Percentiles rank a stretch among this genome's conserved stretches.
These are phyloP conservation scores for Monilinia fructigena DNA, from an alignment of 2,329 filamentous ascomycete species.

Conservation along the genomic window DNA sequence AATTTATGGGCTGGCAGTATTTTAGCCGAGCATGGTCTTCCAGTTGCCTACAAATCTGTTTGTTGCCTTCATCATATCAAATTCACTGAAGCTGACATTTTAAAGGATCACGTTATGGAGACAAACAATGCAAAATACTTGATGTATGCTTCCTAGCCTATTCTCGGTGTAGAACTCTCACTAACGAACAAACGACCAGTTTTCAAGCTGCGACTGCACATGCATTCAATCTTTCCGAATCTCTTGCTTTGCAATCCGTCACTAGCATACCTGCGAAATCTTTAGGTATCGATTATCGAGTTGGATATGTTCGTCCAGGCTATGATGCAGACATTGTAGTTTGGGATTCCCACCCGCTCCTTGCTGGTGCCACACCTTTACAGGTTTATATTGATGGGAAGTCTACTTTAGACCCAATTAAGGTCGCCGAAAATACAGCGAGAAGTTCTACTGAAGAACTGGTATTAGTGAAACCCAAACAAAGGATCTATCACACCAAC, in stretches of 20 bases:
- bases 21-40: slow-evolving; percentile 44
- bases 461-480: slow-evolving; percentile 21
- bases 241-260: slow-evolving; percentile 46
- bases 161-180: not conserved
- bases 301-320: slow-evolving; percentile 47
- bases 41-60: slow-evolving; percentile 47
- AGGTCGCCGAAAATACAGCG: slow-evolving; percentile 38
- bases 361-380: slow-evolving; percentile 46
- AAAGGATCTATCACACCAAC: slow-evolving; percentile 29
- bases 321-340: slow-evolving; percentile 53
- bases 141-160: slow-evolving; percentile 33
- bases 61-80: not conserved
- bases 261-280: slow-evolving; percentile 49
- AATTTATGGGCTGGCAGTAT: slow-evolving; percentile 45
- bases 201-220: slow-evolving; percentile 45
- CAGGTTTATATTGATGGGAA: slow-evolving; percentile 51
- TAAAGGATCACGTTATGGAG: slow-evolving; percentile 41
- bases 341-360: slow-evolving; percentile 50
- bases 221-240: slow-evolving; percentile 45
- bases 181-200: slow-evolving; percentile 25
- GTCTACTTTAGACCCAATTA: slow-evolving; percentile 40
- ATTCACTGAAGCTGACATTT: slow-evolving; percentile 9
- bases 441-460: slow-evolving; percentile 10
- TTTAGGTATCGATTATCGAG: slow-evolving; percentile 45
- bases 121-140: slow-evolving; percentile 46